Evolutionary conservation across 768 basidiomycete species (phyloP), one percentile per base, ranked within the genome.

Genomic region (Trametes cingulata): DNA sequence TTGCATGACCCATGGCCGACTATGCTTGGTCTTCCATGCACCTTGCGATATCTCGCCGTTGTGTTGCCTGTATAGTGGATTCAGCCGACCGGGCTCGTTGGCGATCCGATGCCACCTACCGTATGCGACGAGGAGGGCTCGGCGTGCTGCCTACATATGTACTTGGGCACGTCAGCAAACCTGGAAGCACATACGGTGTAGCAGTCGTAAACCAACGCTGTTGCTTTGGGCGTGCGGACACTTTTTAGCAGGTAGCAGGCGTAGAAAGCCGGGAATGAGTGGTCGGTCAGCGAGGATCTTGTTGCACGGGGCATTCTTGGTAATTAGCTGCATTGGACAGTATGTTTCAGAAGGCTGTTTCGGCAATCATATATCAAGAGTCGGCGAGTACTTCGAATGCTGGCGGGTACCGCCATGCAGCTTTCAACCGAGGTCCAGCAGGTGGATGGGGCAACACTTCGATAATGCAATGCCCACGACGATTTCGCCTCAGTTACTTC

Each of bases 181-280:
- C 5, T 9, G 20, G n/a, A 9, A 49, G 27, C 22, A n/a, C 22
- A n/a, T 33, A n/a, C n/a, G n/a, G 24, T 9, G 7, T 13, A 19
- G 24, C 8, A 14, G 29, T n/a, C n/a, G 14, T n/a, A 8, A 13
- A 65, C 72, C 39, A 61, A 78, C 77, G 76, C 72, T 22, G 76
- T 81, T 8, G 85, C 79, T 20, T 75, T 73, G 0, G 84, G 77
- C 0, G 79, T 82, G 25, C 83, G 79, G 2, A 84, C 71, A 0
- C 89, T 90, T 68, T 86, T 87, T 24, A 94, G 78, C 0, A 94
- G 80, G 70, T 94, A 94, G 71, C 91, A 93, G 3, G 90, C 87
- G 69, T 94, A 94, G 71, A 94, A 91, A 0, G 79, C 66, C 0
- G 88, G 88, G 62, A 85, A 82, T 2, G 70, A 68, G 63, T 84